phyloP scores from a whole-genome alignment of 305 asterid genomes.

The Fraxinus paxiana region DNA sequence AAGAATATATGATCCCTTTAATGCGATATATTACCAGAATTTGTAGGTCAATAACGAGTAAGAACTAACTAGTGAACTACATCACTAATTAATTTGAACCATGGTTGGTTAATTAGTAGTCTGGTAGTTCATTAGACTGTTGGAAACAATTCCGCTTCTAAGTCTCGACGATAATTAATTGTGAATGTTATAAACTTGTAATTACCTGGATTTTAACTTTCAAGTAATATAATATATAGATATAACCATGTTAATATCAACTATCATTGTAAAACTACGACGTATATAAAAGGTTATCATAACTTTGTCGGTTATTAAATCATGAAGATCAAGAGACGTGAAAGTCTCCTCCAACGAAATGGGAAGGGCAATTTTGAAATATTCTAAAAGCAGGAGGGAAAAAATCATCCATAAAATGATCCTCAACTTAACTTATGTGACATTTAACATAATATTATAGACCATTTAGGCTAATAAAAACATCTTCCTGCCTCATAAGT shows the following conservation, averaged over 20 bases:
- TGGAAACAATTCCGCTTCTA: background rate
- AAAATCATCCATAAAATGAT: background rate
- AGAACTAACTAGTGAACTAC: background rate
- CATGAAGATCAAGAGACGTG: background rate
- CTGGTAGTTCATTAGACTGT: background rate
- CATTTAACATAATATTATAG: background rate
- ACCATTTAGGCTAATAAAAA: background rate
- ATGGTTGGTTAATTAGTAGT: background rate
- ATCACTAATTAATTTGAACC: background rate
- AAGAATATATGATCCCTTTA: background rate
- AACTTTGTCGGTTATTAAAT: background rate
- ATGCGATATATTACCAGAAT: background rate
- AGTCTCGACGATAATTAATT: background rate
- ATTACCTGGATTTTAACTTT: background rate
- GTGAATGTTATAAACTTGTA: background rate
- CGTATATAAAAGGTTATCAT: background rate
- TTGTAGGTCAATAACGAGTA: background rate
- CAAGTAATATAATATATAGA: background rate
- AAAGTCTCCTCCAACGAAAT: background rate
- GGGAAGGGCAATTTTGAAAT: background rate
- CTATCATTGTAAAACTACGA: background rate
- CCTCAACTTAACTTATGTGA: background rate
- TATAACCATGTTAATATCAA: background rate
- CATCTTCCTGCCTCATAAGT: background rate
- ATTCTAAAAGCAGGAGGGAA: background rate